Percentiles rank a stretch among this genome's conserved stretches.
Evolutionary conservation across 106 monocot species (phyloP).

Genomic region (Vanilla planifolia): DNA sequence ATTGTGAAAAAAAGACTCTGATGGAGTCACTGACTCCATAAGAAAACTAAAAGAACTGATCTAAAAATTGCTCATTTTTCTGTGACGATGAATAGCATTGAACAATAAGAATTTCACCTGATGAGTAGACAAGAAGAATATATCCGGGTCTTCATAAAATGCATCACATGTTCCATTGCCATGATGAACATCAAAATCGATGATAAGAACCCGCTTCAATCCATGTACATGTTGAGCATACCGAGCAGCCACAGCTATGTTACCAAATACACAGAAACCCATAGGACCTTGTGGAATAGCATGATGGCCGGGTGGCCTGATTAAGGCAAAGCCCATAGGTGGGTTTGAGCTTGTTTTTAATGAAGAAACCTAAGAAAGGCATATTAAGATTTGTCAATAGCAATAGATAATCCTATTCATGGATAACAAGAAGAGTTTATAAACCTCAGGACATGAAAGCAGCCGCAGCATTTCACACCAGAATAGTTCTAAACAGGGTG

Average conservation of each 20-base stretch:
- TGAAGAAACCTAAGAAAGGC: slow-evolving; percentile 67
- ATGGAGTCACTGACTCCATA: too few species aligned
- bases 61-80: not conserved
- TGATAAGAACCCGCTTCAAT: slow-evolving; percentile 72
- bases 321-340: slow-evolving; percentile 83
- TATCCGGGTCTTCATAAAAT: slow-evolving; percentile 97
- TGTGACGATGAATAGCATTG: not conserved
- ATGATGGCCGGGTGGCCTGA: slow-evolving; percentile 97
- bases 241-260: slow-evolving; percentile 90
- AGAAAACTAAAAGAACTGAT: not conserved
- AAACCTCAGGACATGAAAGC: not conserved
- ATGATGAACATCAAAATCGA: slow-evolving; percentile 99
- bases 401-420: not conserved
- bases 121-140: slow-evolving; percentile 96
- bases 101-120: slow-evolving; percentile 43
- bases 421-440: not conserved
- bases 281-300: slow-evolving; percentile 94
- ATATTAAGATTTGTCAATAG: not conserved
- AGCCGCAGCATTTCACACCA: not conserved
- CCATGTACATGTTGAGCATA: slow-evolving; percentile 73
- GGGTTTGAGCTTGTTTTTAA: slow-evolving; percentile 41
- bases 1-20: too few species aligned
- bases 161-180: slow-evolving; percentile 98
- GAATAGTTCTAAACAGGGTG: not conserved
- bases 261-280: slow-evolving; percentile 98